These are phyloP conservation scores for Leishmania martiniquensis DNA, from an alignment of 208 protist species.

Conservation along the genomic window DNA sequence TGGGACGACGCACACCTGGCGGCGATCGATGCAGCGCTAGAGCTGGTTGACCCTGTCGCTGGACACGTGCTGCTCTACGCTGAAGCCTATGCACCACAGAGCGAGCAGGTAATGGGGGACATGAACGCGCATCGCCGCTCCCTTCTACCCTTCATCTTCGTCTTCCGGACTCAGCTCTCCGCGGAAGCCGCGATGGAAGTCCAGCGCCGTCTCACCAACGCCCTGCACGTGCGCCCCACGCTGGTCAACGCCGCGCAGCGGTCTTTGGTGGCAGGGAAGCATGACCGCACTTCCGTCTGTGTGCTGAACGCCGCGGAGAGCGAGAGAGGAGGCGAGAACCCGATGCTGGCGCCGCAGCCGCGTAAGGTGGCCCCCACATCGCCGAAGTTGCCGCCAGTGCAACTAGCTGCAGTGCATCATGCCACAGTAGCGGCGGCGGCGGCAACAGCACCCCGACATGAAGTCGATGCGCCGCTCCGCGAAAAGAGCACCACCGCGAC, in stretches of 20 bases:
- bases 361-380: neutral
- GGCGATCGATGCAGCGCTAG: constrained; percentile 15
- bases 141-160: constrained; percentile 38
- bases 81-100: constrained; percentile 34
- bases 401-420: neutral
- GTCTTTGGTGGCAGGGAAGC: constrained; percentile 19
- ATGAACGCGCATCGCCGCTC: constrained; percentile 9
- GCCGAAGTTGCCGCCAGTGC: neutral
- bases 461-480: neutral
- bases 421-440: neutral
- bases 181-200: constrained; percentile 2
- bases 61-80: constrained; percentile 34
- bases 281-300: constrained; percentile 28
- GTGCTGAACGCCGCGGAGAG: constrained; percentile 29
- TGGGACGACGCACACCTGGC: constrained; percentile 14
- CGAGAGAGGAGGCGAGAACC: constrained; percentile 28
- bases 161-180: constrained; percentile 37
- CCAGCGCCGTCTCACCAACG: constrained; percentile 27
- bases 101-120: constrained; percentile 13
- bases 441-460: neutral
- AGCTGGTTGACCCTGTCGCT: constrained; percentile 14
- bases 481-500: neutral
- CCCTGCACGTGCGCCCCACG: constrained; percentile 23
- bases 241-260: constrained; percentile 19
- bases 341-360: constrained; percentile 23